Conservation (phyloP, 352 stramenopile genomes). For the Phytopythium helicoides region DNA sequence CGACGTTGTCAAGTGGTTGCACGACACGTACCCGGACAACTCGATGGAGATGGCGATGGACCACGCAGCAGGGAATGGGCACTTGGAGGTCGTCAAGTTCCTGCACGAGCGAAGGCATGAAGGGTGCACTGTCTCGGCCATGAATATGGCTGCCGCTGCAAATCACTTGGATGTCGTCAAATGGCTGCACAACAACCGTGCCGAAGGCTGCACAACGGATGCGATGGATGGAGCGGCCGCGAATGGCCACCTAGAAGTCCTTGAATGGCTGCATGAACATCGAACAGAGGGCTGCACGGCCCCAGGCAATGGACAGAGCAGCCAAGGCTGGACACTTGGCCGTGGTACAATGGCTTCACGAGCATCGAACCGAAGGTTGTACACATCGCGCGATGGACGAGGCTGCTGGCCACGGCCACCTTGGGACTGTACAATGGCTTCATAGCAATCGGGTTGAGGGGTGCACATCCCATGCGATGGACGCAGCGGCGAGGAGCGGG, state of each 20-base stretch:
- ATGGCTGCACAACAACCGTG: too few species aligned
- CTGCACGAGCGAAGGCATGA: too few species aligned
- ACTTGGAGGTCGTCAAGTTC: slow-evolving; percentile 1
- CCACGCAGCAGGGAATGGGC: background rate
- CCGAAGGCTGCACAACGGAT: too few species aligned
- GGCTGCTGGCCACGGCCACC: slow-evolving; percentile 2
- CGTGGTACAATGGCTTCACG: slow-evolving; percentile 17
- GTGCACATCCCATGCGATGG: background rate
- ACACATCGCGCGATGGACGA: slow-evolving; percentile 7
- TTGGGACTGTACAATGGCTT: slow-evolving; percentile 5
- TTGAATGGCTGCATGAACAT: slow-evolving; percentile 17
- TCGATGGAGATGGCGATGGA: slow-evolving; percentile 21
- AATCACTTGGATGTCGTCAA: too few species aligned
- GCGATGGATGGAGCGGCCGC: slow-evolving; percentile 26
- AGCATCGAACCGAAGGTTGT: slow-evolving; percentile 1
- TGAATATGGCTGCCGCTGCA: too few species aligned
- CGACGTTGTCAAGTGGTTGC: slow-evolving; percentile 10
- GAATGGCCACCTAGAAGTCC: slow-evolving; percentile 18
- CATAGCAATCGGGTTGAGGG: too few species aligned
- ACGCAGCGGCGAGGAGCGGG: too few species aligned
- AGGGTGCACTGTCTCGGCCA: too few species aligned
- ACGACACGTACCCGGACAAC: slow-evolving; percentile 2
- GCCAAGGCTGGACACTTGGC: slow-evolving; percentile 20
- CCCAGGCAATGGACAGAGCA: slow-evolving; percentile 25
- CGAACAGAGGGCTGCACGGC: slow-evolving; percentile 9